Conservation (phyloP, 768 basidiomycete species). For the Neoboletus magnificus region DNA sequence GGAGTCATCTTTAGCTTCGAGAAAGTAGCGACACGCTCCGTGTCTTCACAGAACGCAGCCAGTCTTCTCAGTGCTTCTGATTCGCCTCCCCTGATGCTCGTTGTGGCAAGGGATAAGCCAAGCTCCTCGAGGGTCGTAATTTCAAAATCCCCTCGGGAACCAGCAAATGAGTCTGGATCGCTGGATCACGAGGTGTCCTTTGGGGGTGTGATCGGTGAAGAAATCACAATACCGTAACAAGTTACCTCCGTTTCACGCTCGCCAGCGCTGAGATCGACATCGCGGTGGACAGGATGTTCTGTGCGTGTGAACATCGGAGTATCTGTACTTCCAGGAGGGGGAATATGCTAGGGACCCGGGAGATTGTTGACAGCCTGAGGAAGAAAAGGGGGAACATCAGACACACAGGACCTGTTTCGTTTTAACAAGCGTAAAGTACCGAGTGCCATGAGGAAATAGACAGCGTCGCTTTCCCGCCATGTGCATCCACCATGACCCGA, state of each 20-base stretch:
- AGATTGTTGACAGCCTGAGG: slow-evolving; percentile 12
- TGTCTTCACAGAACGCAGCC: slow-evolving; percentile 16
- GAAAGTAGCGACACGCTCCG: slow-evolving; percentile 11
- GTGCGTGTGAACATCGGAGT: slow-evolving; percentile 17
- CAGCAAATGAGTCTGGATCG: slow-evolving; percentile 20
- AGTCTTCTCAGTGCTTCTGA: slow-evolving; percentile 21
- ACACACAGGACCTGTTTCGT: not conserved
- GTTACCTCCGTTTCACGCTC: slow-evolving; percentile 16
- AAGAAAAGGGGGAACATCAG: not conserved
- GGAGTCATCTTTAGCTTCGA: slow-evolving; percentile 12
- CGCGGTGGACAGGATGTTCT: slow-evolving; percentile 1
- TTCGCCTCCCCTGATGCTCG: slow-evolving; percentile 31
- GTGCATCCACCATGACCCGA: not conserved
- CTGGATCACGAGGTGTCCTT: slow-evolving; percentile 4
- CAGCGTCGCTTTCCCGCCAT: slow-evolving; percentile 1
- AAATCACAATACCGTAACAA: slow-evolving; percentile 13
- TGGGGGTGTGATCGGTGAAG: slow-evolving; percentile 15
- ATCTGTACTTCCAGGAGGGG: slow-evolving; percentile 1
- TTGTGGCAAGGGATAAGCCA: slow-evolving; percentile 21
- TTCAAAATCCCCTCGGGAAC: slow-evolving; percentile 23
- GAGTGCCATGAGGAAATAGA: slow-evolving; percentile 8
- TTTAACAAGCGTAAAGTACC: not conserved
- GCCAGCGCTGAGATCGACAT: slow-evolving; percentile 14
- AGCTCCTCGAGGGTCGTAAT: slow-evolving; percentile 18
- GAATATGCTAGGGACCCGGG: slow-evolving; percentile 5